Evolutionary conservation across 805 yeast genomes (phyloP), one percentile per base, ranked within the genome.

Genomic region (Starmerella etchellsii): DNA sequence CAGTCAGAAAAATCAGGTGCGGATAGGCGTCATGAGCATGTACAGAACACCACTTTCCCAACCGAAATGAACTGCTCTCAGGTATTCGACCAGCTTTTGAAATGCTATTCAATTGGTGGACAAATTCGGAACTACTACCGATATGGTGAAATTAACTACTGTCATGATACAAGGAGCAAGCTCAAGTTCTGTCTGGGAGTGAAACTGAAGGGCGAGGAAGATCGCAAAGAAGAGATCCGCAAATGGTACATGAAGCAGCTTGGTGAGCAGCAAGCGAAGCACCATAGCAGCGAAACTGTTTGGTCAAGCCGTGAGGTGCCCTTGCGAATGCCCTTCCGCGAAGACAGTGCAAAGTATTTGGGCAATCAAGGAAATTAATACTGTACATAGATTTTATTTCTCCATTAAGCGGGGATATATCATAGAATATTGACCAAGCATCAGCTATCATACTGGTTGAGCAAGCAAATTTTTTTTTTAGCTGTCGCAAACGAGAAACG

Each of bases 31-130:
- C 15, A n/a, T n/a, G 27, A 21, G n/a, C 18, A 11, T 16, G 32
- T 23, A 10, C 27, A 15, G n/a, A 38, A 34, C 14, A 36, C 54
- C 9, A 44, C 62, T 24, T 60, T 54, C 40, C 63, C 65, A 31
- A 54, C 56, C 26, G 67, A 68, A n/a, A 73, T 79, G 85, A 70
- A 73, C 37, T 79, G 88, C 54, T 66, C 78, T 40, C 83, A 88
- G 33, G 91, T 91, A 1, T 78, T 87, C 60, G 94, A 87, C 59
- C 94, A 84, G 54, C 65, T 87, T 19, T 69, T 85, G 34, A 77
- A 74, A 35, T 88, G 97, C 58, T 84, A 81, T 62, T 81, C 96
- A 0, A 56, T 87, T 2, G 96, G 95, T 3, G 96, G 96, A 0
- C 95, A 87, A 56, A 63, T 82, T 18, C 72, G 93, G 45, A 72